A percentile compares a stretch with the other conserved stretches of the same genome.
Evolutionary conservation across 2,329 filamentous ascomycete genomes (phyloP).

Genomic region (Colletotrichum falcatum): DNA sequence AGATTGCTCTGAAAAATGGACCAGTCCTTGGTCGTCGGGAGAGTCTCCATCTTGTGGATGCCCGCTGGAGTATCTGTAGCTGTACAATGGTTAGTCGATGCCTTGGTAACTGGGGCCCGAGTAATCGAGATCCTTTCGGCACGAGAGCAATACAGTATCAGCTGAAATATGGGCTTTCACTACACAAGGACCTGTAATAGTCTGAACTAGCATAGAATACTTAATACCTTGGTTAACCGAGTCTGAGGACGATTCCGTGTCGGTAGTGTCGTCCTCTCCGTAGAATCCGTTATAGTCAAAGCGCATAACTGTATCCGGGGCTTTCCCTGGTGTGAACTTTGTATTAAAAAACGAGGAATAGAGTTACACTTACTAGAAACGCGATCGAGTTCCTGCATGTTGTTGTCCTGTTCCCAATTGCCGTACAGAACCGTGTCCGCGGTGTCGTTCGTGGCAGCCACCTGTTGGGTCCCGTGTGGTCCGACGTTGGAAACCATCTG

Average conservation of each 20-base stretch:
- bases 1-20: conserved; percentile 35
- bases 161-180: not conserved
- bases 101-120: too few relatives aligned
- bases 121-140: not conserved
- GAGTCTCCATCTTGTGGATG: not conserved
- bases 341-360: not conserved
- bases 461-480: not conserved
- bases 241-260: conserved; percentile 15
- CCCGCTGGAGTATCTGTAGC: not conserved
- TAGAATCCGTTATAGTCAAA: conserved; percentile 13
- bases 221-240: conserved; percentile 20
- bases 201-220: not conserved
- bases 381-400: conserved; percentile 26
- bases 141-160: not conserved
- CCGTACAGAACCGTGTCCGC: conserved; percentile 36
- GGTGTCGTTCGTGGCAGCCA: conserved; percentile 5
- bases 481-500: conserved; percentile 32
- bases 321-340: conserved; percentile 6
- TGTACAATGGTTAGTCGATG: not conserved
- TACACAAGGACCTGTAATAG: too few relatives aligned
- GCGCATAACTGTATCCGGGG: conserved; percentile 33
- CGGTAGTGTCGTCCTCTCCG: not conserved
- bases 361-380: conserved; percentile 20
- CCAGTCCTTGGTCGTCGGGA: conserved; percentile 31
- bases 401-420: conserved; percentile 39